Evolutionary conservation across 106 monocot genomes (phyloP), one percentile per base, ranked within the genome.

Genomic region (Dendrobium officinale): DNA sequence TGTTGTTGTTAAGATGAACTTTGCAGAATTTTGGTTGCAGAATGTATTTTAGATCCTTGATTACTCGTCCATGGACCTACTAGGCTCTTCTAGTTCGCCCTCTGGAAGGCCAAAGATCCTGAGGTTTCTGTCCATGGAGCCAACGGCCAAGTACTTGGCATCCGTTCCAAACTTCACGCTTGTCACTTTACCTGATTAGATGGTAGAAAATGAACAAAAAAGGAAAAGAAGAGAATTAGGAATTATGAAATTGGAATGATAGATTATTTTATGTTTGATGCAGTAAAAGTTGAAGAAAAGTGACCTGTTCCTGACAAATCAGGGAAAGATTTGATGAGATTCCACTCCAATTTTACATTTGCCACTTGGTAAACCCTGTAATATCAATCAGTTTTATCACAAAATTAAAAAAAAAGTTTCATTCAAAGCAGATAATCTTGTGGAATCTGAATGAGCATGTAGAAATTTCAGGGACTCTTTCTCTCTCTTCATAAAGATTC

Each of bases 111-210:
- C 91, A 77, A 92, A 97, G 29, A 97, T 92, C 27, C 97, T 81
- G 17, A 97, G 90, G 58, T 97, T 94, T 10, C 97, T 92, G 67
- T 97, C 97, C 94, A 92, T 91, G 15, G 97, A 94, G 37, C 94
- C 92, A 19, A 97, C 88, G 0, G 90, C 92, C 77, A 94, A 48
- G 86, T 97, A 94, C 67, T 91, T 97, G 1, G 94, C 89, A 83
- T 97, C 97, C 17, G 85, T 80, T n/a, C 97, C 97, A 80, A 97
- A 97, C 74, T 97, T 97, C 2, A 87, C 88, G 16, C 79, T 80
- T 4, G 92, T 91, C 31, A 92, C 89, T 85, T 97, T 97, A 16
- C 94, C 97, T 97, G 86, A 47, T 37, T 7, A 10, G 33, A 70
- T 61, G 1, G 61, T 22, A 51, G 51, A 51, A 22, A 61, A 6